Percentiles rank a stretch among this genome's conserved stretches.
phyloP scores from a whole-genome alignment of 108 stramenopile species.

The Cylindrotheca closterium region DNA sequence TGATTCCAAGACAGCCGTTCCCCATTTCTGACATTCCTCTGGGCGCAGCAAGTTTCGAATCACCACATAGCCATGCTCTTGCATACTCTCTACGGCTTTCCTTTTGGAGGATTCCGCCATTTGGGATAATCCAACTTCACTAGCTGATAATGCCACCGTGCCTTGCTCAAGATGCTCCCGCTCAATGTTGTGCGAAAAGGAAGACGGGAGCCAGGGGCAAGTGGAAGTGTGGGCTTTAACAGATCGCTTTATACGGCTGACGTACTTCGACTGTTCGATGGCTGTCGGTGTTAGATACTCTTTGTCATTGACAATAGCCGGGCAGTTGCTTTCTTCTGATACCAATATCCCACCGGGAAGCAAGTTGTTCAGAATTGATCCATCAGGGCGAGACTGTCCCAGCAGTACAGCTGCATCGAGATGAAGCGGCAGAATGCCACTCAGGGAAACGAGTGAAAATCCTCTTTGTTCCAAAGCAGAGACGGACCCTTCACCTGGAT shows the following conservation, averaged over 20 bases:
- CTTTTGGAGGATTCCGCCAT: slow-evolving; percentile 42
- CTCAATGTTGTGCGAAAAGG: slow-evolving; percentile 19
- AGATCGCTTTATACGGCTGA: slow-evolving; percentile 6
- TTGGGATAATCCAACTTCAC: slow-evolving; percentile 15
- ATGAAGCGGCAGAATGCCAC: background rate
- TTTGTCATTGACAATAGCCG: background rate
- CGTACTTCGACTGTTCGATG: background rate
- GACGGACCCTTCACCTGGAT: background rate
- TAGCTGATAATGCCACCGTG: slow-evolving; percentile 27
- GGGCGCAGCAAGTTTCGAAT: slow-evolving; percentile 51
- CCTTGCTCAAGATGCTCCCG: slow-evolving; percentile 22
- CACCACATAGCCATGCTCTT: slow-evolving; percentile 61
- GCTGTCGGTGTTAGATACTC: background rate
- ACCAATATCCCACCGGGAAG: slow-evolving; percentile 7
- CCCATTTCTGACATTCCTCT: slow-evolving; percentile 53
- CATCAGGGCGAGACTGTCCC: background rate
- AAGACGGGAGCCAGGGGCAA: slow-evolving; percentile 39
- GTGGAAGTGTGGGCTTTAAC: slow-evolving; percentile 28
- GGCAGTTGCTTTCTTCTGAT: background rate
- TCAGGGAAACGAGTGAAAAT: background rate
- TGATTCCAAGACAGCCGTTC: slow-evolving; percentile 55
- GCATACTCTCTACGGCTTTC: slow-evolving; percentile 42
- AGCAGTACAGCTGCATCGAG: slow-evolving; percentile 12
- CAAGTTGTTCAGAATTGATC: background rate
- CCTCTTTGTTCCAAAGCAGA: slow-evolving; percentile 9